Evolutionary conservation across 768 basidiomycete species (phyloP).

Genomic region (Tulasnella calospora): DNA sequence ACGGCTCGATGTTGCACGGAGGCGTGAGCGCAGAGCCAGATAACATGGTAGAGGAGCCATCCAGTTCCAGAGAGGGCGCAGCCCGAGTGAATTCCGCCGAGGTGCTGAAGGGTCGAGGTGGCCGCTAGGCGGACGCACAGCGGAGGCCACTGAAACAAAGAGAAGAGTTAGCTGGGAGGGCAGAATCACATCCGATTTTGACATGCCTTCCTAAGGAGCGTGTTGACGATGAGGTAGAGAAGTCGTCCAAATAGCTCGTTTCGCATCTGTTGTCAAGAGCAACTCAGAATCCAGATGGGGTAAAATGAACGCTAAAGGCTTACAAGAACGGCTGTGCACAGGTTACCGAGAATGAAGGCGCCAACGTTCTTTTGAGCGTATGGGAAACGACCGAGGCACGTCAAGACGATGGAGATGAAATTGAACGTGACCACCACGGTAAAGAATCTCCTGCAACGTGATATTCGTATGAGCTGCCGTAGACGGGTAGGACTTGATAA

Average conservation of each 20-base stretch:
- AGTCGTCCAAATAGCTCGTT: constrained; percentile 80
- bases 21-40: constrained; percentile 50
- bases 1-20: constrained; percentile 51
- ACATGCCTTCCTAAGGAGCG: constrained; percentile 65
- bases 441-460: constrained; percentile 62
- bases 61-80: constrained; percentile 60
- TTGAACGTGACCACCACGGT: constrained; percentile 58
- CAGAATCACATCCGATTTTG: not conserved
- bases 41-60: constrained; percentile 63
- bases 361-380: constrained; percentile 64
- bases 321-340: constrained; percentile 59
- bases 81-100: constrained; percentile 75
- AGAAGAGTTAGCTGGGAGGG: constrained; percentile 1
- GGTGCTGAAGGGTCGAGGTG: constrained; percentile 47
- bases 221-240: constrained; percentile 62
- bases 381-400: constrained; percentile 58
- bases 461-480: not conserved
- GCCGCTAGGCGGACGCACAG: constrained; percentile 36
- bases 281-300: not conserved
- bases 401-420: constrained; percentile 53
- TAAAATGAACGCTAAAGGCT: not conserved
- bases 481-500: not conserved
- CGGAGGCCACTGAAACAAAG: constrained; percentile 56
- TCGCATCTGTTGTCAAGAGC: constrained; percentile 42
- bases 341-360: constrained; percentile 68